Evolutionary conservation across 176 grass and related monocot species (phyloP).

Genomic region (Eleusine indica): DNA sequence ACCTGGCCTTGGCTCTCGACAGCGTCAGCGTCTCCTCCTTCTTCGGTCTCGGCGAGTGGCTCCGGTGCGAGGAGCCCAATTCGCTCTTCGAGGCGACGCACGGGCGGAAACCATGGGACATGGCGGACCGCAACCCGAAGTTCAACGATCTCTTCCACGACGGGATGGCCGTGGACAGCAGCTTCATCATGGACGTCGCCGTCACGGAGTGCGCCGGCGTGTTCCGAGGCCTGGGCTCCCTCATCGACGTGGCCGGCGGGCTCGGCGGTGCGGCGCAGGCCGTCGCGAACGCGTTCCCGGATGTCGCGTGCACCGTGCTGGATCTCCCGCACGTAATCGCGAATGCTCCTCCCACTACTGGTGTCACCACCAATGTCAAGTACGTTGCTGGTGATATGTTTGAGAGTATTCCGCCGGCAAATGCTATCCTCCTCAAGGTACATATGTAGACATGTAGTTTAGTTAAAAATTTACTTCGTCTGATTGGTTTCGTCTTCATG

Average conservation of each 20-base stretch:
- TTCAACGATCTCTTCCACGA: constrained; percentile 35
- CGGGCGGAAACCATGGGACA: constrained; percentile 13
- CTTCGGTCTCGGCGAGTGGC: constrained; percentile 9
- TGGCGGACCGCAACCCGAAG: neutral
- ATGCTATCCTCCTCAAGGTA: constrained; percentile 55
- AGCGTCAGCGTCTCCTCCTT: neutral
- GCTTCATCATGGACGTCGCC: constrained; percentile 26
- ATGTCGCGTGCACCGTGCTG: constrained; percentile 49
- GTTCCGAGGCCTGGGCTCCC: constrained; percentile 35
- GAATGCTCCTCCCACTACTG: neutral
- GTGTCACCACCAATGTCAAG: constrained; percentile 10
- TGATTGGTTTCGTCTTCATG: too few species aligned
- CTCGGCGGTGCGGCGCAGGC: neutral
- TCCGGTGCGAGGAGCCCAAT: constrained; percentile 6
- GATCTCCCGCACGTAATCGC: constrained; percentile 55
- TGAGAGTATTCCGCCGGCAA: constrained; percentile 41
- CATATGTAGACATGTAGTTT: too few species aligned
- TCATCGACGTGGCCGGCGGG: constrained; percentile 59
- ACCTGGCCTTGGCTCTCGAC: neutral
- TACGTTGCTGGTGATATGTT: constrained; percentile 59
- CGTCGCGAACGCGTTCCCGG: constrained; percentile 46
- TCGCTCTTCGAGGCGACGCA: constrained; percentile 6
- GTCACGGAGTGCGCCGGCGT: neutral
- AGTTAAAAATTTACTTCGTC: too few species aligned
- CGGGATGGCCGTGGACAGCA: constrained; percentile 37